Base-by-base conservation (phyloP, 148 eudicot genomes). In the Euryodendron excelsum region DNA sequence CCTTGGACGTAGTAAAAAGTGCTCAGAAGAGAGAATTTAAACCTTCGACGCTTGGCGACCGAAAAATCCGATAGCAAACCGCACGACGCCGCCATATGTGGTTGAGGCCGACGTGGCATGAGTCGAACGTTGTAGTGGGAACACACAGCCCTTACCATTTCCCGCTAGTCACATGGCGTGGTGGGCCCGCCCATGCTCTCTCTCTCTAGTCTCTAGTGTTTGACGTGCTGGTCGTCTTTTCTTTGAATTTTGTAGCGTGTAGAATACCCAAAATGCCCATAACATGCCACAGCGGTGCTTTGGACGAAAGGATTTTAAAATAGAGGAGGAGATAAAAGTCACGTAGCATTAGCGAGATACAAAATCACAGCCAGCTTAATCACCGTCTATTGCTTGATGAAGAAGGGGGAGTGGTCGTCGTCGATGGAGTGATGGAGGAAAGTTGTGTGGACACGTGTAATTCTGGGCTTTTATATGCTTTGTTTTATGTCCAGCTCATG, bases 71-170 rank as follows among this genome's bases (percentile, higher is more conserved):
- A 39, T 55, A 64, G 17, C 17, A 48, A 34, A n/a, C 18, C 71
- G 63, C 71, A 39, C 45, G 15, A 39, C n/a, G n/a, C n/a, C n/a
- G n/a, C n/a, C n/a, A 13, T 5, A 3, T n/a, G 73, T 9, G 52
- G 47, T 45, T 17, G 34, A 65, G 11, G 80, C 65, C 60, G 56
- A 78, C 75, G 75, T 70, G 80, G 80, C 74, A 68, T 34, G 66
- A 78, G 75, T 78, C 75, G 80, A 78, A 78, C 80, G 80, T 78
- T 78, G 75, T 20, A 69, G 80, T 69, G 69, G 75, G 69, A 28
- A 58, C 56, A 52, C 27, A 50, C 61, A 2, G 8, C 9, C 7
- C 45, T 41, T 41, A 5, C 45, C 45, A 41, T 41, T 41, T 41
- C 45, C 45, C 28, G 21, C 21, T 13, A 74, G 7, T 23, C 67